Evolutionary conservation across 768 basidiomycete genomes (phyloP).

Genomic region (Boletus eberwhitei): DNA sequence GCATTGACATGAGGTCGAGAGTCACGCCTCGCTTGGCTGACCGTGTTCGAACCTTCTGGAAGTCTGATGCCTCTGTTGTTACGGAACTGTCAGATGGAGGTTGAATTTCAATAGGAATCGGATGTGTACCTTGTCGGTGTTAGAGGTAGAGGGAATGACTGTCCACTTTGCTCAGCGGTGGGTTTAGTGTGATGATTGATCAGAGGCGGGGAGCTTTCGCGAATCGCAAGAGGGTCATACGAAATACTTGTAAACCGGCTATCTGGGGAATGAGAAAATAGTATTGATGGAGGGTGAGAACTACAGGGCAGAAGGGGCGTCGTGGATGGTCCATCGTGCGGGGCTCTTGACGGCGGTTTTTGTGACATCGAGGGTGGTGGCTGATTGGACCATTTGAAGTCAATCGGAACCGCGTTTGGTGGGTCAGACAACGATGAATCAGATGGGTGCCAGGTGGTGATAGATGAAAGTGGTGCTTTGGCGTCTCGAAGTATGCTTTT

Average conservation of each 20-base stretch:
- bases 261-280: neutral
- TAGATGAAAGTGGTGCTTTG: neutral
- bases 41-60: neutral
- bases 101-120: neutral
- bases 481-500: neutral
- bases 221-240: neutral
- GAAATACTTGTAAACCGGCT: neutral
- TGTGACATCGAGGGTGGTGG: neutral
- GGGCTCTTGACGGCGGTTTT: neutral
- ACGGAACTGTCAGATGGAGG: slow-evolving; percentile 2
- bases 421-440: neutral
- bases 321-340: neutral
- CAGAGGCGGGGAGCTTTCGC: slow-evolving; percentile 1
- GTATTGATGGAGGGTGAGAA: neutral
- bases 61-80: neutral
- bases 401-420: neutral
- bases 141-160: neutral
- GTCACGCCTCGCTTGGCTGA: neutral
- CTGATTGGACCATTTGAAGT: neutral
- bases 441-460: neutral
- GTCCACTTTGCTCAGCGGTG: neutral
- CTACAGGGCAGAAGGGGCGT: neutral
- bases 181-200: slow-evolving; percentile 9
- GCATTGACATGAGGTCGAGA: neutral
- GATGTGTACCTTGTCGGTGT: slow-evolving; percentile 10